Conservation (phyloP, 1,139 yeast genomes). For the Nakaseomyces sp. region DNA sequence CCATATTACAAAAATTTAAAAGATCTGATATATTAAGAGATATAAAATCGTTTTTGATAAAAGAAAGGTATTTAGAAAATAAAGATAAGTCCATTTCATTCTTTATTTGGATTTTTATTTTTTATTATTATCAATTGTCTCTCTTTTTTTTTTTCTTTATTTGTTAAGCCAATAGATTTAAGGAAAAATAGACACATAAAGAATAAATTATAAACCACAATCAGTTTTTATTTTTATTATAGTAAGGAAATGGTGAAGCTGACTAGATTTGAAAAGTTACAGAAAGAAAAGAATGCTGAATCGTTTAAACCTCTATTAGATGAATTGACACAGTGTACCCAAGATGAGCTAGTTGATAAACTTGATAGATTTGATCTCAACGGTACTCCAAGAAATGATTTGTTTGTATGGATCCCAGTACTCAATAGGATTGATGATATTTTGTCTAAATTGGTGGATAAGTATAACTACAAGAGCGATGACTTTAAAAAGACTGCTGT, state of each 20-base stretch:
- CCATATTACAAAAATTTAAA: no score
- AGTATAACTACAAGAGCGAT: conserved; percentile 38
- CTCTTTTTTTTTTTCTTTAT: no score
- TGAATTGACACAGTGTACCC: conserved; percentile 20
- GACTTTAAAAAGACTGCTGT: conserved; percentile 35
- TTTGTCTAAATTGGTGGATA: conserved; percentile 44
- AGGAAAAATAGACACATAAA: no score
- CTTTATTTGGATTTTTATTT: no score
- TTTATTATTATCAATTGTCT: no score
- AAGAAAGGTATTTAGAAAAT: no score
- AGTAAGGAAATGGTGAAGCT: conserved; percentile 24
- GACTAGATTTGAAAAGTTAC: conserved; percentile 27
- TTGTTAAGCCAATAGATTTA: no score
- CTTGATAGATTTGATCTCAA: conserved; percentile 15
- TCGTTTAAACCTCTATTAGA: conserved; percentile 30
- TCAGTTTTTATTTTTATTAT: no score
- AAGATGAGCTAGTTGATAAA: conserved; percentile 20
- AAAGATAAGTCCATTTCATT: no score
- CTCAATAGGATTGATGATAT: conserved; percentile 68
- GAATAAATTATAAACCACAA: no score
- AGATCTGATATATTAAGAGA: no score
- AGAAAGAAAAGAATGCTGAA: conserved; percentile 26
- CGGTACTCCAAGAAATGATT: conserved; percentile 69
- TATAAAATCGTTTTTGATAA: no score
- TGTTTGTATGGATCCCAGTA: conserved; percentile 69